Base-by-base conservation (phyloP, 2,329 filamentous ascomycete genomes). In the Bimuria novae-zelandiae region DNA sequence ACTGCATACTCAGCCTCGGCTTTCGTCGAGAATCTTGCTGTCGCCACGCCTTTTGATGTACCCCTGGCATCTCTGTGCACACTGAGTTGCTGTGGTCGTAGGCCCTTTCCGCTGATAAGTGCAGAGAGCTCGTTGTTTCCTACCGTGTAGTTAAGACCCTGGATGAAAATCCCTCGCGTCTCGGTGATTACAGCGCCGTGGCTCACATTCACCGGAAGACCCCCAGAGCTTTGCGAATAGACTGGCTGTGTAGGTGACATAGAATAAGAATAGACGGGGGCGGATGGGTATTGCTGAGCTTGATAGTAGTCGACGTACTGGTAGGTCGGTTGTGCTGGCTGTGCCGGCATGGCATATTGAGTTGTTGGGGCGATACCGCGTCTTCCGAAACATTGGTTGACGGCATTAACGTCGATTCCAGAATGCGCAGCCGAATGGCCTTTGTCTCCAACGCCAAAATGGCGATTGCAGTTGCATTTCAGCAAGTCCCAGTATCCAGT, bases 131-230 rank as follows among this genome's bases (percentile, higher is more conserved):
- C 68, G 21, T 51, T 59, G 17, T 59, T 55, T 7, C 59, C 59
- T 35, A 60, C 62, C 7, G 60, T 63, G 51, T 67, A 72, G 41
- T 55, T 68, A 14, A 75, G 53, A 16, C 67, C 65, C 19, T 61
- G 62, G 29, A 75, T 68, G 56, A 73, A 73, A 25, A 75, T 68
- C 7, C 71, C 72, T 7, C 72, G 70, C 21, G 68, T 62, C 53
- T 75, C 72, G 7, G 72, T 75, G 23, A 70, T 54, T 17, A 72
- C 59, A 14, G 66, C 69, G 7, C 72, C 71, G n/a, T 64, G 56
- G n/a, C 58, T 60, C n/a, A 72, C 54, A 40, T 75, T 75, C 23
- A 75, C 70, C 10, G 70, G 68, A 39, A 75, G 63, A 2, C 72
- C 71, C 23, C 57, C 64, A 14, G 61, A 60, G 51, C 58, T 73